Percentiles rank a stretch among this genome's conserved stretches.
phyloP scores from a whole-genome alignment of 805 yeast species.

The Wickerhamomyces sydowiorum region DNA sequence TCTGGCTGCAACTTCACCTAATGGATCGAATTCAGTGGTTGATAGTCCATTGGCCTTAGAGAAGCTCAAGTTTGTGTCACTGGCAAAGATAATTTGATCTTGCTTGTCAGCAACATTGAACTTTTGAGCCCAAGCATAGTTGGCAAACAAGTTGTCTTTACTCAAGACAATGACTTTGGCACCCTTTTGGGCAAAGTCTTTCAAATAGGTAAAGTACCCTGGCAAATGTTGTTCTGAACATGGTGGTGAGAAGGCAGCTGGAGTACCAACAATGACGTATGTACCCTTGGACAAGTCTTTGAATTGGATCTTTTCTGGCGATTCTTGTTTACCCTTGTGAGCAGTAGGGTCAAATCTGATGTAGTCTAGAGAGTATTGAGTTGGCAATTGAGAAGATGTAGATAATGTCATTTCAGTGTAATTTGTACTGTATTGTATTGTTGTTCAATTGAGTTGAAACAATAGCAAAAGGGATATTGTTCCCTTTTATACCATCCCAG shows the following conservation, averaged over 20 bases:
- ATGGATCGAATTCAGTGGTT: constrained; percentile 44
- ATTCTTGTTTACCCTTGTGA: constrained; percentile 12
- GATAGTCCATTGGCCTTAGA: constrained; percentile 44
- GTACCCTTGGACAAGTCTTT: constrained; percentile 22
- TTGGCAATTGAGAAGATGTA: not conserved
- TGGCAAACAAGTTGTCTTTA: constrained; percentile 67
- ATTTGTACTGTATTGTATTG: not conserved
- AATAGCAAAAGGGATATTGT: not conserved
- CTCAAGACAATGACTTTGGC: constrained; percentile 56
- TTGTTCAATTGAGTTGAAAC: not conserved
- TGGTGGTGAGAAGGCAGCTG: constrained; percentile 86
- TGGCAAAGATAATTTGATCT: constrained; percentile 44
- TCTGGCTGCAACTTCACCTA: constrained; percentile 46
- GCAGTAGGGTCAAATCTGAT: not conserved
- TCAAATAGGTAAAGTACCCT: constrained; percentile 33
- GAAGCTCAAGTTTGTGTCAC: constrained; percentile 57
- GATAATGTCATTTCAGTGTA: not conserved
- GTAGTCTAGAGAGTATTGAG: not conserved
- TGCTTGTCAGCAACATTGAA: constrained; percentile 26
- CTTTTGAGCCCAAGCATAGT: constrained; percentile 52
- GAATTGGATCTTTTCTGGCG: constrained; percentile 23
- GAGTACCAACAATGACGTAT: constrained; percentile 61
- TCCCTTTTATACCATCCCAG: too few species aligned
- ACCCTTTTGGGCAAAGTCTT: constrained; percentile 46
- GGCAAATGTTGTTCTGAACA: constrained; percentile 69